Evolutionary conservation across 2,329 filamentous ascomycete species (phyloP).

Genomic region (Sarocladium strictum): DNA sequence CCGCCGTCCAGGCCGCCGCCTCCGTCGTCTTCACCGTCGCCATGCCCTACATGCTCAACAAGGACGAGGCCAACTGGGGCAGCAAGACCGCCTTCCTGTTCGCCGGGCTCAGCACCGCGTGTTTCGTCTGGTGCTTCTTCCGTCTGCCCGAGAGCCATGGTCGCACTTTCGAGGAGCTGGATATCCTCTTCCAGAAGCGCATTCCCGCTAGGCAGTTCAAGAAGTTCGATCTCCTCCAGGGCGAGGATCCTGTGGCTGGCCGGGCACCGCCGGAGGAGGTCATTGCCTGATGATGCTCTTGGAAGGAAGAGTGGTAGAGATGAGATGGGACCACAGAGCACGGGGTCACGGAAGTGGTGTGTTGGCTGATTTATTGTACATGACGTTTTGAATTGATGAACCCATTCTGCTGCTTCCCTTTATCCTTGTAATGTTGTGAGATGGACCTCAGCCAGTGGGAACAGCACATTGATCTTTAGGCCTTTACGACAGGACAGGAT

Average conservation of each 20-base stretch:
- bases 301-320: no score
- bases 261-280: no score
- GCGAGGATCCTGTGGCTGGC: slow-evolving; percentile 27
- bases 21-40: slow-evolving; percentile 16
- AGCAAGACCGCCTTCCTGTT: slow-evolving; percentile 20
- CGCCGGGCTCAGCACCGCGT: slow-evolving; percentile 13
- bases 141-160: slow-evolving; percentile 19
- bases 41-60: slow-evolving; percentile 19
- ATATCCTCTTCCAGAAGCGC: slow-evolving; percentile 15
- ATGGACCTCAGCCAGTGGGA: no score
- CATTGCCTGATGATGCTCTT: no score
- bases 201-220: slow-evolving; percentile 27
- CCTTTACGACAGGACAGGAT: no score
- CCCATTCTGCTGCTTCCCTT: no score
- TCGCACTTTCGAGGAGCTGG: slow-evolving; percentile 18
- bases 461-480: no score
- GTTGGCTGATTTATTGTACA: no score
- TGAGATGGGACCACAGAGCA: no score
- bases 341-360: no score
- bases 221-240: slow-evolving; percentile 50
- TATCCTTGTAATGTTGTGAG: no score
- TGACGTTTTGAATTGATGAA: no score
- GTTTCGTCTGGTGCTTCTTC: slow-evolving; percentile 17
- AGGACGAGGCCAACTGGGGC: slow-evolving; percentile 16
- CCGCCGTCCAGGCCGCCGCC: slow-evolving; percentile 20